Conservation (phyloP, 768 basidiomycete genomes). For the Macrolepiota albuminosa region DNA sequence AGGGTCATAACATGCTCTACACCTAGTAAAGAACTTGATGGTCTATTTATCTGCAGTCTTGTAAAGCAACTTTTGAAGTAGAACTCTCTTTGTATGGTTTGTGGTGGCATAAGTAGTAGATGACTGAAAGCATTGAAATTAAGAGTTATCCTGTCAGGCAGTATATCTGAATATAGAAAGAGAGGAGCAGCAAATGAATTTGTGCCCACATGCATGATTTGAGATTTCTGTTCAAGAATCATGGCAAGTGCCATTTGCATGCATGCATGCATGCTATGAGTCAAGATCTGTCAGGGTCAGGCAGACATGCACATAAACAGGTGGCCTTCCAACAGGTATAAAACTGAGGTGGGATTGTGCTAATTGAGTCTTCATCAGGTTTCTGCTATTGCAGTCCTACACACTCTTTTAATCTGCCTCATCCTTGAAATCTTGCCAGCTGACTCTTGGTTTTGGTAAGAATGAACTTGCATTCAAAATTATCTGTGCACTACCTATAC, state of each 20-base stretch:
- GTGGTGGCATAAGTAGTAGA: too few species aligned
- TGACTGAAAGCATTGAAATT: neutral
- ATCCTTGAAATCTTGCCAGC: neutral
- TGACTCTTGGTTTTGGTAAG: neutral
- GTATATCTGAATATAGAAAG: neutral
- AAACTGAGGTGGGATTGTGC: neutral
- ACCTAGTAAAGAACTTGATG: too few species aligned
- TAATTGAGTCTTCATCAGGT: neutral
- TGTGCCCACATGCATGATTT: neutral
- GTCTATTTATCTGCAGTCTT: too few species aligned
- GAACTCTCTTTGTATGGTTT: too few species aligned
- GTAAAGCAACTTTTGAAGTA: too few species aligned
- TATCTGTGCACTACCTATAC: neutral
- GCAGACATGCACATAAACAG: neutral
- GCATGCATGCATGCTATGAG: neutral
- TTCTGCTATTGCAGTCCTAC: neutral
- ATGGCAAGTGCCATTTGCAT: neutral
- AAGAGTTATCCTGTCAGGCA: neutral
- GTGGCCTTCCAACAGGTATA: neutral
- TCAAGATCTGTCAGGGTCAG: neutral
- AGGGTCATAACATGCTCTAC: too few species aligned
- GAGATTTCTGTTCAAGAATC: neutral
- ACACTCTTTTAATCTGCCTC: too few species aligned
- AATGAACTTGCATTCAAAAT: neutral
- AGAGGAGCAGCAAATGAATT: neutral